Base-by-base conservation (phyloP, 2,329 filamentous ascomycete genomes). In the Aspergillus novoparasiticus region DNA sequence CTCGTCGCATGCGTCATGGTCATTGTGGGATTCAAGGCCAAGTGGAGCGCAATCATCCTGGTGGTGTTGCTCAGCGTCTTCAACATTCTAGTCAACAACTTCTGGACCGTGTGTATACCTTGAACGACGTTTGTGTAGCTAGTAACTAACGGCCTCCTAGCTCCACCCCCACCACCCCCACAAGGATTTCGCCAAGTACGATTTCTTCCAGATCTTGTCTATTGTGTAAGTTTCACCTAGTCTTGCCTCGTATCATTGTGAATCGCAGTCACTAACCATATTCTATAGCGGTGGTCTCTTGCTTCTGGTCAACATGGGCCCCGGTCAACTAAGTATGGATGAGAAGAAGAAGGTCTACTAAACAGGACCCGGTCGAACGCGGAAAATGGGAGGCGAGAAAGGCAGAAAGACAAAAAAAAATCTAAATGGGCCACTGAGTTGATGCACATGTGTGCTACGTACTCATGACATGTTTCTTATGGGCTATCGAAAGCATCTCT, bases 311-410 rank as follows among this genome's bases (percentile, higher is more conserved):
- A 99, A 99, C 88, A 97, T 95, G 87, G 95, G 95, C 66, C 95
- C 95, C 11, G 95, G 95, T 68, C 94, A 97, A 80, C 91, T 98
- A 85, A 96, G 92, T 79, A 94, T 98, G 80, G 95, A 99, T 81
- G 95, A 99, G 88, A 99, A 99, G 92, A 99, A 99, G 89, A 99
- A 99, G 87, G 95, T 99, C 71, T 99, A 99, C 84, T 99, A 87
- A 64, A 64, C 54, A 21, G 11, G 28, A 23, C 46, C 30, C 28
- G 9, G 36, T 6, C 9, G 19, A 60, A 46, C 21, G 51, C 19
- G 39, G 16, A 41, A 41, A 41, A 34, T n/a, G 41, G 30, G 23
- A 41, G n/a, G n/a, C 46, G 21, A 59, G 61, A 65, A 58, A 57
- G 30, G 30, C 26, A 11, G 16, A 26, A 54, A 59, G 8, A 28